Evolutionary conservation across 2,329 filamentous ascomycete species (phyloP).

Genomic region (Penicillium freii): DNA sequence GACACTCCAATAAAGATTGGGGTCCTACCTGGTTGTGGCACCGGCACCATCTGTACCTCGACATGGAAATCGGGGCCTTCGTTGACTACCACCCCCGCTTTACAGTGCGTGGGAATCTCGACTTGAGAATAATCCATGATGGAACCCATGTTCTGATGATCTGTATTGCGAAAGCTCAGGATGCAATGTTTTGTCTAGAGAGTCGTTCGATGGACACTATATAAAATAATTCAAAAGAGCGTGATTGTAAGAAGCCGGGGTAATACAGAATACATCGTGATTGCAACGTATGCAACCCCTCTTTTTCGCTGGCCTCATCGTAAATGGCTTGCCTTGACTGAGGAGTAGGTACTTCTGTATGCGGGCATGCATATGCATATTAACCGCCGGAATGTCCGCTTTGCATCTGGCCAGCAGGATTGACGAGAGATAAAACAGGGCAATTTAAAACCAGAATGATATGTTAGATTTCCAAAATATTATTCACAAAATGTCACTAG

Average conservation of each 20-base stretch:
- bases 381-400: neutral
- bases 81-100: conserved; percentile 52
- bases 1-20: neutral
- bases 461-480: conserved; percentile 6
- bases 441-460: neutral
- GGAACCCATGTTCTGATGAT: conserved; percentile 9
- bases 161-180: neutral
- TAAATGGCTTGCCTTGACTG: neutral
- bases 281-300: conserved; percentile 8
- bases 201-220: neutral
- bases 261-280: neutral
- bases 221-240: neutral
- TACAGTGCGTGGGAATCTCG: conserved; percentile 49
- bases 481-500: conserved; percentile 16
- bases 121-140: conserved; percentile 4
- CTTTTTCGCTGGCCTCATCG: neutral
- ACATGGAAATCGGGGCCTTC: conserved; percentile 51
- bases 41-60: conserved; percentile 49
- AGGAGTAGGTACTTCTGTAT: neutral
- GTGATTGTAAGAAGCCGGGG: conserved; percentile 1
- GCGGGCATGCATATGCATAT: neutral
- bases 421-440: neutral
- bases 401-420: neutral
- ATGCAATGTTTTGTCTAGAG: no score
- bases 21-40: conserved; percentile 48